Conservation (phyloP, 2,329 filamentous ascomycete genomes). For the Mycosphaerella sp. region DNA sequence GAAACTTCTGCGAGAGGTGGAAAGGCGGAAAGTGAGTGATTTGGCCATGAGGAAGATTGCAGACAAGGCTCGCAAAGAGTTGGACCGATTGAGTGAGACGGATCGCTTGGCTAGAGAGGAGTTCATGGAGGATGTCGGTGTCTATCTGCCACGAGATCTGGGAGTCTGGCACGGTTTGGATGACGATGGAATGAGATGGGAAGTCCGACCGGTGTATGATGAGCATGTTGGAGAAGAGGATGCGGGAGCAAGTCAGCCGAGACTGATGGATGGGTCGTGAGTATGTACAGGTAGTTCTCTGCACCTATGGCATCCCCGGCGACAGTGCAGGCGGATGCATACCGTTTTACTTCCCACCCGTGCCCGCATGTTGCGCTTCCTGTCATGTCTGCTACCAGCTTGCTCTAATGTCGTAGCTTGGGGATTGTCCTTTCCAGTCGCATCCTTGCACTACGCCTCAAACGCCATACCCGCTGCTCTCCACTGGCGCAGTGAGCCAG, state of each 20-base stretch:
- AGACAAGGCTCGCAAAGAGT: constrained; percentile 66
- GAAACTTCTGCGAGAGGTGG: constrained; percentile 74
- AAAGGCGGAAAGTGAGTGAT: constrained; percentile 65
- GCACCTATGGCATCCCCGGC: too few relatives aligned
- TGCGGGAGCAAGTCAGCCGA: neutral
- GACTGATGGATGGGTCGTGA: constrained; percentile 12
- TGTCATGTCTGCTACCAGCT: too few relatives aligned
- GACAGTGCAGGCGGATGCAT: too few relatives aligned
- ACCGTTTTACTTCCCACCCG: too few relatives aligned
- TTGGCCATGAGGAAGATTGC: constrained; percentile 68
- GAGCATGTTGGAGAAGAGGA: neutral
- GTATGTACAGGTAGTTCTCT: neutral
- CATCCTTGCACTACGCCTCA: too few relatives aligned
- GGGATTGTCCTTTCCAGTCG: too few relatives aligned
- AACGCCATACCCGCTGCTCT: too few relatives aligned
- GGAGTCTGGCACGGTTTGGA: constrained; percentile 25
- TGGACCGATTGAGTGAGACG: constrained; percentile 62
- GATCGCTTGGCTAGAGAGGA: constrained; percentile 67
- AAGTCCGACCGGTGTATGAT: constrained; percentile 17
- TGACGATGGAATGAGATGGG: constrained; percentile 22
- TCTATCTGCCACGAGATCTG: constrained; percentile 60
- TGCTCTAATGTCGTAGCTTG: too few relatives aligned
- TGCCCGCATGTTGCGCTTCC: too few relatives aligned
- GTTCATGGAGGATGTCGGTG: constrained; percentile 76
- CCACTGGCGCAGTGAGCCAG: too few relatives aligned